These are phyloP conservation scores for Kurtzmaniella fragi DNA, from an alignment of 805 yeast species.

Conservation along the genomic window DNA sequence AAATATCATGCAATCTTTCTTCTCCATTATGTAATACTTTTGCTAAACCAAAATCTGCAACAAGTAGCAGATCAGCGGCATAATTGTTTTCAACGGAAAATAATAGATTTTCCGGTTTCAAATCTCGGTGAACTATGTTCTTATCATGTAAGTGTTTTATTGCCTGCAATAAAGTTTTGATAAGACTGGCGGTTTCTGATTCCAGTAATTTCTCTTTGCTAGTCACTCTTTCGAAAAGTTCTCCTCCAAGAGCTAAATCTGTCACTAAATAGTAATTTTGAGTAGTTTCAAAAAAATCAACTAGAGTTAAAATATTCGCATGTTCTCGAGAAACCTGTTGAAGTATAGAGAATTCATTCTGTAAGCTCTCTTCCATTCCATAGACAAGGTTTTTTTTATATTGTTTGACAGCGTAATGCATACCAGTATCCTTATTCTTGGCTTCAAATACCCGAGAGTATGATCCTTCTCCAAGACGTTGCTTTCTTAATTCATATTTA, in stretches of 20 bases:
- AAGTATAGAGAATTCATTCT: constrained; percentile 57
- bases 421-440: constrained; percentile 34
- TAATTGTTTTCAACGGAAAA: constrained; percentile 32
- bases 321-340: constrained; percentile 46
- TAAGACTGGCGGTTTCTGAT: constrained; percentile 44
- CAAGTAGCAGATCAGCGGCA: constrained; percentile 33
- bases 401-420: constrained; percentile 50
- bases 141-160: constrained; percentile 54
- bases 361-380: constrained; percentile 49
- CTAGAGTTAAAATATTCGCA: constrained; percentile 52
- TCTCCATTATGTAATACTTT: constrained; percentile 31
- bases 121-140: constrained; percentile 63
- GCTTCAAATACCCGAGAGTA: constrained; percentile 49
- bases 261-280: constrained; percentile 54
- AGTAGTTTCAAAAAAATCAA: constrained; percentile 67
- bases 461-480: constrained; percentile 41
- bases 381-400: constrained; percentile 46
- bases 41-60: constrained; percentile 67
- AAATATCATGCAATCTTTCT: constrained; percentile 38
- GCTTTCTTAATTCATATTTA: constrained; percentile 27
- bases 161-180: constrained; percentile 48
- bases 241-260: constrained; percentile 65
- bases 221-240: constrained; percentile 57
- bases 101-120: constrained; percentile 68
- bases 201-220: constrained; percentile 40